phyloP scores from a whole-genome alignment of 2,329 filamentous ascomycete genomes.

The Xylaria multiplex region DNA sequence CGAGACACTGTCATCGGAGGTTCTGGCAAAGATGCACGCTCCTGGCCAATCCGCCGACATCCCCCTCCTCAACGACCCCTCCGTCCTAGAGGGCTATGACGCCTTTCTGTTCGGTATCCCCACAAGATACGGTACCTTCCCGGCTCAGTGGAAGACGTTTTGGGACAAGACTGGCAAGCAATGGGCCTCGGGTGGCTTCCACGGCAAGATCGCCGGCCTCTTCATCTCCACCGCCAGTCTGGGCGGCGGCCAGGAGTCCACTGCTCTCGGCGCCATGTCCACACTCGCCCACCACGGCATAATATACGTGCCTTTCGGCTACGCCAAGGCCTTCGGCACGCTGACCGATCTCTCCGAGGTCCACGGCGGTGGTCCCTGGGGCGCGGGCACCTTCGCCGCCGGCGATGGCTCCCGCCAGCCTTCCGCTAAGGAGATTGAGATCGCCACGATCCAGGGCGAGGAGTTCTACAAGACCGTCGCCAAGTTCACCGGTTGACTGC shows the following conservation, averaged over 20 bases:
- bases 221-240: constrained; percentile 88
- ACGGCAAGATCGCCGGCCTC: constrained; percentile 89
- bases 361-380: constrained; percentile 90
- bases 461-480: constrained; percentile 80
- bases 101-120: constrained; percentile 93
- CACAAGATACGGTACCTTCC: constrained; percentile 97
- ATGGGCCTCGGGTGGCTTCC: constrained; percentile 80
- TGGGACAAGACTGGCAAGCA: constrained; percentile 91
- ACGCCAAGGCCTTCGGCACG: constrained; percentile 78
- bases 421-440: constrained; percentile 74
- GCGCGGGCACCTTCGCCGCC: constrained; percentile 87
- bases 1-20: constrained; percentile 87
- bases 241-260: constrained; percentile 94
- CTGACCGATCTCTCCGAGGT: constrained; percentile 80
- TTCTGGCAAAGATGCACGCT: constrained; percentile 91
- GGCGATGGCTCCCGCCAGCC: constrained; percentile 88
- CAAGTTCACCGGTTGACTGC: constrained; percentile 82
- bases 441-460: constrained; percentile 87
- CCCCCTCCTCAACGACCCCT: constrained; percentile 68
- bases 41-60: constrained; percentile 77
- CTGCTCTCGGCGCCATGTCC: constrained; percentile 80
- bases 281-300: constrained; percentile 94
- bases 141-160: constrained; percentile 92
- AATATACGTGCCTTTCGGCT: constrained; percentile 95
- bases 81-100: constrained; percentile 78